Evolutionary conservation across 2,329 filamentous ascomycete species (phyloP).

Genomic region (Chlorencoelia australis): DNA sequence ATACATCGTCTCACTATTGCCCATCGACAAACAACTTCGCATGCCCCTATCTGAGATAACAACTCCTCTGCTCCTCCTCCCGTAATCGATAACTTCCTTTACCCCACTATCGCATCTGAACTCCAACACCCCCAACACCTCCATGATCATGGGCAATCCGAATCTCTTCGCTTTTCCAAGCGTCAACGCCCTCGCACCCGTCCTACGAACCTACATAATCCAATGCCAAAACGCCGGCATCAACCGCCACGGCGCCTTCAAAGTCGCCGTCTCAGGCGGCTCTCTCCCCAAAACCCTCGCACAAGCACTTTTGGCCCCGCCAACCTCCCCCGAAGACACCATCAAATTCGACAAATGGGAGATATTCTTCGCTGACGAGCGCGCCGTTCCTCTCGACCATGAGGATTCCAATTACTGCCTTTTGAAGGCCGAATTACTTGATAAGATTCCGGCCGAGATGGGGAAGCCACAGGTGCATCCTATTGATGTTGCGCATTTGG

Average conservation of each 20-base stretch:
- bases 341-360: slow-evolving; percentile 84
- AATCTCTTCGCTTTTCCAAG: slow-evolving; percentile 74
- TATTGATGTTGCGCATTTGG: slow-evolving; percentile 56
- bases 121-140: not conserved
- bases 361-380: slow-evolving; percentile 97
- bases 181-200: slow-evolving; percentile 59
- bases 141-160: slow-evolving; percentile 29
- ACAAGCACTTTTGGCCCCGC: slow-evolving; percentile 60
- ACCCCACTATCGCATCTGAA: not conserved
- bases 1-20: too few species aligned
- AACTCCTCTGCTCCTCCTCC: too few species aligned
- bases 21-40: too few species aligned
- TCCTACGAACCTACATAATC: slow-evolving; percentile 74
- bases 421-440: slow-evolving; percentile 76
- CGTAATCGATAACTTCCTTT: slow-evolving; percentile 2
- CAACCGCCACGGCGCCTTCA: slow-evolving; percentile 73
- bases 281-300: slow-evolving; percentile 84
- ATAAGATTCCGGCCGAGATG: slow-evolving; percentile 66
- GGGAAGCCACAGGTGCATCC: slow-evolving; percentile 62
- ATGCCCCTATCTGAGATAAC: too few species aligned
- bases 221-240: slow-evolving; percentile 72
- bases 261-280: slow-evolving; percentile 86
- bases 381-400: slow-evolving; percentile 84
- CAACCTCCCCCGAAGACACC: slow-evolving; percentile 43
- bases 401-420: slow-evolving; percentile 90